Conservation (phyloP, 1,284 basidiomycete genomes). For the Ganoderma boninense region DNA sequence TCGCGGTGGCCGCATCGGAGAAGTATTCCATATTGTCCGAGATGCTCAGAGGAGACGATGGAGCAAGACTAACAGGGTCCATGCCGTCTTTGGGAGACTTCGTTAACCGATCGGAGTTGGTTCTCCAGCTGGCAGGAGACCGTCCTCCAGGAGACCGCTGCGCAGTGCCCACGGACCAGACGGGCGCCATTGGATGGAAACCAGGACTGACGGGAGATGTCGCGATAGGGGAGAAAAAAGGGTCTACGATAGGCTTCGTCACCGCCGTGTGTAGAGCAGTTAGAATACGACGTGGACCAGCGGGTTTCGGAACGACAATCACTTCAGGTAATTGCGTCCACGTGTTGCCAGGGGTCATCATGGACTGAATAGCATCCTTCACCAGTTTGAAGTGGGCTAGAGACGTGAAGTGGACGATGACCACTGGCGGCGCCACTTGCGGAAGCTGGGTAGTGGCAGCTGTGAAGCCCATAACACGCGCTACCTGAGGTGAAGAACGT, state of each 20-base stretch:
- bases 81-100: conserved; percentile 59
- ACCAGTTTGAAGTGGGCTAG: conserved; percentile 88
- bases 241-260: conserved; percentile 85
- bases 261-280: conserved; percentile 90
- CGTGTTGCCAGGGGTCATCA: conserved; percentile 58
- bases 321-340: conserved; percentile 72
- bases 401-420: conserved; percentile 91
- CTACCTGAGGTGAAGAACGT: conserved; percentile 79
- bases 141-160: conserved; percentile 52
- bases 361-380: conserved; percentile 84
- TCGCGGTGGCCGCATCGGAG: conserved; percentile 73
- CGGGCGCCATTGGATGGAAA: conserved; percentile 49
- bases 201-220: conserved; percentile 86
- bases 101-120: conserved; percentile 65
- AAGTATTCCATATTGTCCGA: conserved; percentile 91
- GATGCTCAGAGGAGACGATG: conserved; percentile 77
- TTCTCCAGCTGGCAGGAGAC: conserved; percentile 58
- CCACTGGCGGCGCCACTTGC: conserved; percentile 49
- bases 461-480: conserved; percentile 57
- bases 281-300: conserved; percentile 89
- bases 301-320: conserved; percentile 95
- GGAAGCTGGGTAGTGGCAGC: conserved; percentile 26
- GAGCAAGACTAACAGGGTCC: conserved; percentile 52
- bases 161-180: conserved; percentile 49
- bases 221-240: conserved; percentile 91